Evolutionary conservation across 768 basidiomycete species (phyloP), one percentile per base, ranked within the genome.

Genomic region (Mrakia gelida): DNA sequence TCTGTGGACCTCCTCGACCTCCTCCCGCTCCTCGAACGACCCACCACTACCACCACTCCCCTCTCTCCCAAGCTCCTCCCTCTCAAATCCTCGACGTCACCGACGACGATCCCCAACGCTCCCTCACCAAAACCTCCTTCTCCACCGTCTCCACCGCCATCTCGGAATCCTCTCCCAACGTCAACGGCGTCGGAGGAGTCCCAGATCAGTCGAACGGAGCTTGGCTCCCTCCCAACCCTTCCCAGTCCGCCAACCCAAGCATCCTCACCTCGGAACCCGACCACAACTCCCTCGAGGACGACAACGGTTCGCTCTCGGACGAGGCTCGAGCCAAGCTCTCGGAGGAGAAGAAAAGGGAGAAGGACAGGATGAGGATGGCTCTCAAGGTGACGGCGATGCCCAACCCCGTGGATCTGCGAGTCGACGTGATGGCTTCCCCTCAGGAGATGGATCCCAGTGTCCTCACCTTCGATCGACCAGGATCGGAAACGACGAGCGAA

Each of bases 401-500:
- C 49, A 75, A 79, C 67, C 67, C 67, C 7, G 67, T 16, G 34
- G 67, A 70, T 41, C 34, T 70, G 11, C 67, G 67, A 15, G 23
- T 41, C 26, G 67, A 70, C 13, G 63, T 49, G 21, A 74, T 72
- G 34, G 62, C 59, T 28, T 68, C 73, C 41, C 74, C 75, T 43
- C 88, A 81, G 23, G 85, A 91, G 81, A 88, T 90, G 87, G 85
- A 86, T 75, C 89, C 89, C 10, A 91, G 91, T 23, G 93, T 95
- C 54, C 85, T 91, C 80, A 86, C 86, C 26, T 90, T 94, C 84
- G 91, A 90, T 32, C 88, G 93, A 70, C 92, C 94, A 23, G 90
- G 88, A 16, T 87, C 88, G 73, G 92, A 91, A 18, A 93, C 93
- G 10, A 92, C 82, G 13, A 92, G 85, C 89, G 89, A 79, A 30